A percentile compares a stretch with the other conserved stretches of the same genome.
Evolutionary conservation across 1,139 yeast genomes (phyloP).

Genomic region (Wickerhamiella infanticola): DNA sequence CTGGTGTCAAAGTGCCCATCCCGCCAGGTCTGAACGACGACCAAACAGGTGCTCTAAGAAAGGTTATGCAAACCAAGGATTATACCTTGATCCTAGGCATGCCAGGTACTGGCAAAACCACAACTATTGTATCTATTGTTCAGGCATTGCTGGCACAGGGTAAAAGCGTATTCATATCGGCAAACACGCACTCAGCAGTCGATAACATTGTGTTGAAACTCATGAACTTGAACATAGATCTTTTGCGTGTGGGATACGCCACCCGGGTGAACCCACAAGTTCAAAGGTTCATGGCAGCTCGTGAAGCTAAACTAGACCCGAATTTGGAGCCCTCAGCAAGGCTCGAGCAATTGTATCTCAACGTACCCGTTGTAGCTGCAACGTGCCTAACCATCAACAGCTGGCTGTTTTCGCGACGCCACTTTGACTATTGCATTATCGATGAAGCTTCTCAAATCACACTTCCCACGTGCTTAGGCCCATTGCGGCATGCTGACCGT

Average conservation of each 20-base stretch:
- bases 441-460: constrained; percentile 97
- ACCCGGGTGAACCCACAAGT: constrained; percentile 50
- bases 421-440: constrained; percentile 81
- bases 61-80: constrained; percentile 50
- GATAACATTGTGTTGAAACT: constrained; percentile 76
- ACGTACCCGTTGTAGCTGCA: constrained; percentile 67
- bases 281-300: constrained; percentile 22
- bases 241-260: constrained; percentile 25
- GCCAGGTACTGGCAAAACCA: constrained; percentile 99
- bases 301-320: constrained; percentile 13
- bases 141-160: constrained; percentile 40
- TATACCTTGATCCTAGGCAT: constrained; percentile 77
- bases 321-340: neutral
- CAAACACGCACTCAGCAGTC: constrained; percentile 92
- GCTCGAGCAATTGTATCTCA: constrained; percentile 34
- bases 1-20: constrained; percentile 2
- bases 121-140: constrained; percentile 69
- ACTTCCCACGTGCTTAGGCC: constrained; percentile 81
- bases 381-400: constrained; percentile 64
- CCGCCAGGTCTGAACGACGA: constrained; percentile 38
- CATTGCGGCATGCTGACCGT: constrained; percentile 57
- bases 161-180: constrained; percentile 59
- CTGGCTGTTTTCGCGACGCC: constrained; percentile 39
- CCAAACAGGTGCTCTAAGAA: constrained; percentile 53
- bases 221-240: constrained; percentile 30